Conservation (phyloP, 768 basidiomycete genomes). For the Solioccasus polychromus region DNA sequence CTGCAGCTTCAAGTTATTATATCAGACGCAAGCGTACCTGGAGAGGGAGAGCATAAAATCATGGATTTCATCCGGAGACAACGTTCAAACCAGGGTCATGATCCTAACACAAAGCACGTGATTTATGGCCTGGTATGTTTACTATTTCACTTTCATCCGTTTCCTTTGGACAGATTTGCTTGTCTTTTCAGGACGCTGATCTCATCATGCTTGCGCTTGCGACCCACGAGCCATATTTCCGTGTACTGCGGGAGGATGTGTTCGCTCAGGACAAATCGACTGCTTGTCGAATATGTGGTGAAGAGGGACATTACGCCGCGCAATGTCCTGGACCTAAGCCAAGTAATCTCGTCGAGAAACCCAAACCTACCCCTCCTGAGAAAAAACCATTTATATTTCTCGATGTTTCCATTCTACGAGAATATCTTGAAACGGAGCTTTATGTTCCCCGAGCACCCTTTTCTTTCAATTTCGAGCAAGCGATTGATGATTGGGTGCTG, state of each 20-base stretch:
- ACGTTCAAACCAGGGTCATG: conserved; percentile 80
- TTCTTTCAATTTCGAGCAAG: conserved; percentile 91
- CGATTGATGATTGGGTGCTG: conserved; percentile 99
- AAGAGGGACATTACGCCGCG: conserved; percentile 92
- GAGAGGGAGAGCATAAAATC: conserved; percentile 99
- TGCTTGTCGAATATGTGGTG: conserved; percentile 90
- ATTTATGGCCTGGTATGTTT: conserved; percentile 89
- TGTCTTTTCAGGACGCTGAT: conserved; percentile 84
- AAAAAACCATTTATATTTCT: conserved; percentile 99
- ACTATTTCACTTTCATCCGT: background rate
- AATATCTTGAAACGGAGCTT: conserved; percentile 97
- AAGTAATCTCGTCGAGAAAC: conserved; percentile 43
- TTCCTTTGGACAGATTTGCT: conserved; percentile 9
- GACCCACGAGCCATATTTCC: conserved; percentile 98
- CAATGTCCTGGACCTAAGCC: conserved; percentile 85
- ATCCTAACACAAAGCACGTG: conserved; percentile 94
- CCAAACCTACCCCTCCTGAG: conserved; percentile 51
- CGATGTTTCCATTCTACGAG: conserved; percentile 91
- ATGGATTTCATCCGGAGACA: conserved; percentile 98
- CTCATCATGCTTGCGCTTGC: conserved; percentile 98
- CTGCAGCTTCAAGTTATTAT: conserved; percentile 89
- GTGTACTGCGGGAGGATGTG: conserved; percentile 96
- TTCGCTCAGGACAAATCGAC: conserved; percentile 80
- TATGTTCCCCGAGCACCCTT: conserved; percentile 75
- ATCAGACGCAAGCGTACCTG: conserved; percentile 95